Base-by-base conservation (phyloP, 371 early-diverging fungal species). In the Circinella minor region DNA sequence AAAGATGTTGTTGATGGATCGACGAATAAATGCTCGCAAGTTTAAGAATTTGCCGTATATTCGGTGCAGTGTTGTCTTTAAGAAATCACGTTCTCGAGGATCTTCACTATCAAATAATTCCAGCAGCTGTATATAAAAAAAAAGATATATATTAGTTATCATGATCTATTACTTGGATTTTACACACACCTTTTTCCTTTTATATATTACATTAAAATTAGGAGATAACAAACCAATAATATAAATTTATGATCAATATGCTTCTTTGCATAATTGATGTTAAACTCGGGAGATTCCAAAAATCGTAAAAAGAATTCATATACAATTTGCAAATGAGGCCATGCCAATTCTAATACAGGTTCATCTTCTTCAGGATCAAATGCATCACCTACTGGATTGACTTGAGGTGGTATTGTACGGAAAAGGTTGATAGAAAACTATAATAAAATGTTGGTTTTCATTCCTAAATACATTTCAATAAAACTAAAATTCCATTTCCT, bases 301-400 rank as follows among this genome's bases (percentile, higher is more conserved):
- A 97, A 98, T 59, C 98, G 89, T 61, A 98, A 84, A 78, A 98
- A 97, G 75, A 97, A 95, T 77, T 95, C 97, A 76, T 98, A 98
- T 5, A 98, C 98, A 55, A 97, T 91, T 74, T 95, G 96, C 60
- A 98, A 84, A 79, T 98, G 99, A 48, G 98, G 98, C 99, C 99
- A 98, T 6, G 96, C 96, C 34, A 91, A 74, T 76, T 98, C 99
- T 54, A 96, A 82, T 2, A 96, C 94, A 10, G 98, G 97, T 74
- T 98, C 99, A 78, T 98, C 99, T 78, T 98, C 99, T 79, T 98
- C 99, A 10, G 98, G 98, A 81, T 98, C 99, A 77, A 94, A 98
- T 4, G 96, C 96, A 74, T 98, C 99, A 36, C 96, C 98, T 11
- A 90, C 89, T 11, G 97, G 96, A 74, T 97, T 97, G 51, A 95